Evolutionary conservation across 1,284 basidiomycete species (phyloP).

Genomic region (Heterobasidion irregulare): DNA sequence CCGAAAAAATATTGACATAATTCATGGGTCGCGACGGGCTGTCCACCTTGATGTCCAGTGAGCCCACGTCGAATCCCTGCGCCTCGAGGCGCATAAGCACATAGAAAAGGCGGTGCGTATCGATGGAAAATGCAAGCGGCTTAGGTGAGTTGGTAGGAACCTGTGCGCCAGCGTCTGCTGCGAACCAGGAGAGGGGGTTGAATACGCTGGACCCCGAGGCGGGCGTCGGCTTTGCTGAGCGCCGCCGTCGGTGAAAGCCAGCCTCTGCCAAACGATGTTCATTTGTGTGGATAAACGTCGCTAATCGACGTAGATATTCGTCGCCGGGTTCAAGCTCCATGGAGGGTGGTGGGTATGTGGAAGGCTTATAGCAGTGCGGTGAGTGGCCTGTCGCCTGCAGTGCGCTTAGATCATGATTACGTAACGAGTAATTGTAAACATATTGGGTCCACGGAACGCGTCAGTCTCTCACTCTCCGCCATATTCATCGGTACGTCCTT

Average conservation of each 20-base stretch:
- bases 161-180: conserved; percentile 25
- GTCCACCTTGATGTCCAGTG: conserved; percentile 73
- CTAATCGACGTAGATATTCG: conserved; percentile 61
- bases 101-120: conserved; percentile 84
- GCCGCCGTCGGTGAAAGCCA: conserved; percentile 41
- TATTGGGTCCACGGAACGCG: conserved; percentile 6
- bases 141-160: conserved; percentile 26
- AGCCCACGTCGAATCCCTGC: conserved; percentile 64
- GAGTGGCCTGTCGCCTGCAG: background rate
- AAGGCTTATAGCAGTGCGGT: background rate
- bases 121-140: conserved; percentile 60
- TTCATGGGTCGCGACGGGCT: conserved; percentile 67
- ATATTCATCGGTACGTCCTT: conserved; percentile 16
- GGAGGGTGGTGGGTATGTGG: conserved; percentile 7
- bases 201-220: conserved; percentile 33
- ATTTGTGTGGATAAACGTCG: conserved; percentile 61
- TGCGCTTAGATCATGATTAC: background rate
- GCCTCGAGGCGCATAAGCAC: conserved; percentile 82
- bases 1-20: conserved; percentile 54
- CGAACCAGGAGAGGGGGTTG: conserved; percentile 62
- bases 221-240: conserved; percentile 28
- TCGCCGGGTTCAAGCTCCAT: conserved; percentile 68
- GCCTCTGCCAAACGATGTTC: conserved; percentile 64
- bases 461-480: conserved; percentile 3
- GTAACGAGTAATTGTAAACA: background rate